Conservation (phyloP, 2,329 filamentous ascomycete species). For the Exophiala lecanii-corni region DNA sequence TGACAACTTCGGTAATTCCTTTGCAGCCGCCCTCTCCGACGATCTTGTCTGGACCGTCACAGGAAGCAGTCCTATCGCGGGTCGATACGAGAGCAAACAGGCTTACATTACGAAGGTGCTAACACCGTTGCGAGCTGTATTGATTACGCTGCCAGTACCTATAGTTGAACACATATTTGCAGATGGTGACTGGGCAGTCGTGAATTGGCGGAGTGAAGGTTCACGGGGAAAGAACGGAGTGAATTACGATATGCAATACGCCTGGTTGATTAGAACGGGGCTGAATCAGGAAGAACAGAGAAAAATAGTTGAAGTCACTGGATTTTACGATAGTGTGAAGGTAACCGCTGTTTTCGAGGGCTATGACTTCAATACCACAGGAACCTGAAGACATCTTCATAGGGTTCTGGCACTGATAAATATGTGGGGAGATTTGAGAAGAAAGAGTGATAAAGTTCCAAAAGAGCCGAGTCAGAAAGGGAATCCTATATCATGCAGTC, state of each 20-base stretch:
- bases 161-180: conserved; percentile 17
- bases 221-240: conserved; percentile 15
- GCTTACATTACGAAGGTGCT: conserved; percentile 16
- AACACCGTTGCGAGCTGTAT: conserved; percentile 12
- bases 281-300: too few relatives aligned
- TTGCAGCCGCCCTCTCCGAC: conserved; percentile 10
- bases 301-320: conserved; percentile 17
- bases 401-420: too few relatives aligned
- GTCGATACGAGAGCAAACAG: conserved; percentile 13
- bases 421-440: too few relatives aligned
- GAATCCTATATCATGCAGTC: too few relatives aligned
- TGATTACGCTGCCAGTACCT: conserved; percentile 13
- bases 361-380: too few relatives aligned
- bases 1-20: conserved; percentile 16
- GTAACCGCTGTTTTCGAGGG: conserved; percentile 16
- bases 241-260: conserved; percentile 19
- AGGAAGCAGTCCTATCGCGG: conserved; percentile 12
- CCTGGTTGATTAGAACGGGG: conserved; percentile 16
- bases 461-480: too few relatives aligned
- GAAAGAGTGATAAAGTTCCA: too few relatives aligned
- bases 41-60: conserved; percentile 16
- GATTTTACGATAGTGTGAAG: conserved; percentile 16
- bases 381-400: too few relatives aligned
- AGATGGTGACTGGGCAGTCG: conserved; percentile 14
- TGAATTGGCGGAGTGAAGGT: conserved; percentile 15